These are phyloP conservation scores for Cadophora gregata DNA, from an alignment of 2,329 filamentous ascomycete species.

Conservation along the genomic window DNA sequence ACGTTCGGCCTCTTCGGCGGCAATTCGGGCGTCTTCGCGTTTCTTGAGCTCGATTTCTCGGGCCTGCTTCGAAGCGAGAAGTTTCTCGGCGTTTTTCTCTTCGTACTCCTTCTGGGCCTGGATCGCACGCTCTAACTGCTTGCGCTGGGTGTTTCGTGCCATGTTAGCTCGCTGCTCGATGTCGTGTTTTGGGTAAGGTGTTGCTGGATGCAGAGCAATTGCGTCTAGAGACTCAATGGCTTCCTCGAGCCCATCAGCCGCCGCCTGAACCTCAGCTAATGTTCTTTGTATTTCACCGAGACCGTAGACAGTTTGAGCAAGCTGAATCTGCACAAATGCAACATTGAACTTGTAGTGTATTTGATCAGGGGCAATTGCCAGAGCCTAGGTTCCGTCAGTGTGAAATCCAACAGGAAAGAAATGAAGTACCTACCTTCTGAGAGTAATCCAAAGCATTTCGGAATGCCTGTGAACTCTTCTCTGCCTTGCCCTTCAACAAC, in stretches of 20 bases:
- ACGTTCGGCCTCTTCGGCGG: constrained; percentile 69
- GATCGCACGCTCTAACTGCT: constrained; percentile 85
- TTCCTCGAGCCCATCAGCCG: constrained; percentile 79
- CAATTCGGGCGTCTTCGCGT: constrained; percentile 77
- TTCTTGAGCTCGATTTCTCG: constrained; percentile 81
- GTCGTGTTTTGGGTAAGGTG: constrained; percentile 89
- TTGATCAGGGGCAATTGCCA: constrained; percentile 80
- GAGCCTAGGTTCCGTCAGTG: constrained; percentile 59
- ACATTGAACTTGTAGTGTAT: constrained; percentile 97
- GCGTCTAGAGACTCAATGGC: constrained; percentile 77
- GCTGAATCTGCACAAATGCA: constrained; percentile 94
- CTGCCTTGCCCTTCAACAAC: constrained; percentile 69
- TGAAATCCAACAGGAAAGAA: not conserved
- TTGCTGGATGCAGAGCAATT: constrained; percentile 65
- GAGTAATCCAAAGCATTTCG: constrained; percentile 69
- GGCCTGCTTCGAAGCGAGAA: constrained; percentile 78
- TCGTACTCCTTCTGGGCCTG: constrained; percentile 90
- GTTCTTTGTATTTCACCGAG: constrained; percentile 79
- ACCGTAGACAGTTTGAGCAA: constrained; percentile 79
- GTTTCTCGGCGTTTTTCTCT: constrained; percentile 87
- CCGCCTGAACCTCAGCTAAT: constrained; percentile 79
- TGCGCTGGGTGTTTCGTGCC: constrained; percentile 92
- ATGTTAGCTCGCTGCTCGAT: constrained; percentile 96
- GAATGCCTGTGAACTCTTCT: constrained; percentile 65
- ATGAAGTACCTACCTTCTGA: constrained; percentile 58